These are phyloP conservation scores for Acacia crassicarpa DNA, from an alignment of 306 rosid genomes.

Conservation along the genomic window DNA sequence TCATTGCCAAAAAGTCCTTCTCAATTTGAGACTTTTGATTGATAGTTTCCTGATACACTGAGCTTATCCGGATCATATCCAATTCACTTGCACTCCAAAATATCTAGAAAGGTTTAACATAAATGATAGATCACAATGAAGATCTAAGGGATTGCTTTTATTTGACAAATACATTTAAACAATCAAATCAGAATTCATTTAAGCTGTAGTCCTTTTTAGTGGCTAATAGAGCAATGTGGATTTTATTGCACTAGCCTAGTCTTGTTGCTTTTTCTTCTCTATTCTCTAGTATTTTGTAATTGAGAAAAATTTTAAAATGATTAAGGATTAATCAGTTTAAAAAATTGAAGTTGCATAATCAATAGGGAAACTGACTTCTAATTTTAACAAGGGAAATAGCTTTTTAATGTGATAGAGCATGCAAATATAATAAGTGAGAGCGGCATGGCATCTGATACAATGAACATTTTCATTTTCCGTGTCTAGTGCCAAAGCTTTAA, in stretches of 20 bases:
- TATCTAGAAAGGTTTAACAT: conserved; percentile 46
- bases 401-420: neutral
- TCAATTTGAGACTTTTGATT: conserved; percentile 56
- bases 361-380: neutral
- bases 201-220: neutral
- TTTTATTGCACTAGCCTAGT: neutral
- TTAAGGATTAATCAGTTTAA: neutral
- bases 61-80: conserved; percentile 69
- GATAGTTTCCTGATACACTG: conserved; percentile 64
- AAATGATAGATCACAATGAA: conserved; percentile 2
- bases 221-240: neutral
- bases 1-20: conserved; percentile 58
- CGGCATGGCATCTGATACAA: neutral
- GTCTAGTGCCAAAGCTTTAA: neutral
- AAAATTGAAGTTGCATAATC: conserved; percentile 9
- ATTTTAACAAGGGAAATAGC: neutral
- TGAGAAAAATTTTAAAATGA: neutral
- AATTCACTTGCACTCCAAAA: conserved; percentile 74
- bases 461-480: neutral
- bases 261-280: neutral
- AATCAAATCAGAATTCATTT: conserved; percentile 1
- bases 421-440: neutral
- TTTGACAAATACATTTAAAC: conserved; percentile 7
- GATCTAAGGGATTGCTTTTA: neutral
- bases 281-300: neutral